Percentiles rank a stretch among this genome's conserved stretches.
Conservation (phyloP, 257 asterid genomes). For the Osmanthus fragrans region DNA sequence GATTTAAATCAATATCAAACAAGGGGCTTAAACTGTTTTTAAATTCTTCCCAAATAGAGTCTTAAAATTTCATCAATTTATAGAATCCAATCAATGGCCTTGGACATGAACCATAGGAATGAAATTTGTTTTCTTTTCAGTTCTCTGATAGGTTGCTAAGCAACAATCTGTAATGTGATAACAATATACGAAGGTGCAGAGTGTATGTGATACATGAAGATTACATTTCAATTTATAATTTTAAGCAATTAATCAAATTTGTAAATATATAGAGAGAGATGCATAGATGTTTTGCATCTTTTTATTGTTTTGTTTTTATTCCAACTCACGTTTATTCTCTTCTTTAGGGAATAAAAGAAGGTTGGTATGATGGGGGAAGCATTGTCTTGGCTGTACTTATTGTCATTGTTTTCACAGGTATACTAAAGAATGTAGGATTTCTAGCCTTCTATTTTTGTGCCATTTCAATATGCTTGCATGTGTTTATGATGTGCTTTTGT, state of each 20-base stretch:
- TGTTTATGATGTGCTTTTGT: neutral
- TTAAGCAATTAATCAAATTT: neutral
- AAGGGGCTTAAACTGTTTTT: too few species aligned
- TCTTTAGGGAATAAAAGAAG: constrained; percentile 84
- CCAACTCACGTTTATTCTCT: constrained; percentile 15
- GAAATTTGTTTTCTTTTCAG: neutral
- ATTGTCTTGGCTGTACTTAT: constrained; percentile 85
- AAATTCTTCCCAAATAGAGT: too few species aligned
- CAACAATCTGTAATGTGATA: neutral
- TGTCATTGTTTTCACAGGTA: constrained; percentile 87
- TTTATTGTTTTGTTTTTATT: too few species aligned
- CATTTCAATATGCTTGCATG: constrained; percentile 5
- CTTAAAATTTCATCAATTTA: neutral
- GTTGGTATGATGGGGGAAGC: constrained; percentile 99
- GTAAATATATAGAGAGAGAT: constrained; percentile 1
- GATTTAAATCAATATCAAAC: too few species aligned
- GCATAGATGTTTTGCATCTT: neutral
- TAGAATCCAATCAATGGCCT: neutral
- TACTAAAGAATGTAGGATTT: neutral
- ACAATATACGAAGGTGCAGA: neutral
- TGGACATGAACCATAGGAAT: neutral
- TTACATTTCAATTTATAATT: neutral
- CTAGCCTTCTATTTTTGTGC: neutral
- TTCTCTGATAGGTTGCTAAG: neutral
- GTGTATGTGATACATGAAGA: neutral